These are phyloP conservation scores for Cordyceps pruinosa DNA, from an alignment of 2,329 filamentous ascomycete species.

Conservation along the genomic window DNA sequence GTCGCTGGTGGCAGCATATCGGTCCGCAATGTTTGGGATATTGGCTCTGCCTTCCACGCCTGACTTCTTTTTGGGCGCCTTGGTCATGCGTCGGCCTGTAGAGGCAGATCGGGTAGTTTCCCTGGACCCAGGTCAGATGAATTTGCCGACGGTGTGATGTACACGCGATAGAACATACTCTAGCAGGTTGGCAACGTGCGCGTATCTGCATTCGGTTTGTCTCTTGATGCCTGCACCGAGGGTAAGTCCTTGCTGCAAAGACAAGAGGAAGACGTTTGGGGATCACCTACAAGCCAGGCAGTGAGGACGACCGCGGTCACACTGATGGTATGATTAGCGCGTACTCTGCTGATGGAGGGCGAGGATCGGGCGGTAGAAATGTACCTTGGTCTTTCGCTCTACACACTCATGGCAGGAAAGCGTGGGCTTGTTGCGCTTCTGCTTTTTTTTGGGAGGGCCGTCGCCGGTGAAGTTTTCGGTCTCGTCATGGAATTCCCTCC, in stretches of 20 bases:
- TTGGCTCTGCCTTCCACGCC: slow-evolving; percentile 31
- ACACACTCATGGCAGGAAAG: slow-evolving; percentile 74
- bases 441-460: slow-evolving; percentile 57
- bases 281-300: slow-evolving; percentile 58
- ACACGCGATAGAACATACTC: slow-evolving; percentile 46
- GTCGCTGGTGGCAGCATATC: slow-evolving; percentile 39
- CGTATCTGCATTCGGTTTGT: slow-evolving; percentile 69
- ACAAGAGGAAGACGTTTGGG: slow-evolving; percentile 1
- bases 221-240: slow-evolving; percentile 59
- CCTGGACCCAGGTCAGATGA: slow-evolving; percentile 28
- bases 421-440: slow-evolving; percentile 80
- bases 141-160: too few species aligned
- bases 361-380: neutral
- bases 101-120: slow-evolving; percentile 49
- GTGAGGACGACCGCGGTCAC: slow-evolving; percentile 65
- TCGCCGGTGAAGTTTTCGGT: slow-evolving; percentile 17
- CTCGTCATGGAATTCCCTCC: slow-evolving; percentile 10
- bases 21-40: slow-evolving; percentile 51
- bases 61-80: slow-evolving; percentile 48
- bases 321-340: slow-evolving; percentile 38
- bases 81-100: slow-evolving; percentile 50
- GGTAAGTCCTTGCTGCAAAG: slow-evolving; percentile 15
- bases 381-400: slow-evolving; percentile 75
- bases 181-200: slow-evolving; percentile 67
- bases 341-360: neutral